Base-by-base conservation (phyloP, 768 basidiomycete species). In the Pleurotus platypus region DNA sequence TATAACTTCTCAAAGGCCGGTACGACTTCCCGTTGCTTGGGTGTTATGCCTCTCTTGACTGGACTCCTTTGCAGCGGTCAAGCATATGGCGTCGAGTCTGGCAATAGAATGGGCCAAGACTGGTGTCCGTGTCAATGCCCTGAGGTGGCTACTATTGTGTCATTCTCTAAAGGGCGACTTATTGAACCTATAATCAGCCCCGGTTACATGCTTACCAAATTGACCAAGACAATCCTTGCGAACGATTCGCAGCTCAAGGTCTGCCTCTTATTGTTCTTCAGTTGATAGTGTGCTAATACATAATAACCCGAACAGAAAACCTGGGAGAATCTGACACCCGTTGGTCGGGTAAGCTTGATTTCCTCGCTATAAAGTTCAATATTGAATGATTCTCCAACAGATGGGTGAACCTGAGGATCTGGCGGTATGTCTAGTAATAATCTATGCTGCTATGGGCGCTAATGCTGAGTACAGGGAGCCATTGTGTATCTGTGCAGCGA, bases 1-100 rank as follows among this genome's bases (percentile, higher is more conserved):
- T 98, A 98, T 71, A 98, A 98, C 71, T 90, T 92, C 7, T 95
- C 94, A 16, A 98, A 95, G 76, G 92, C 92, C 37, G 92, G 88
- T 86, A 63, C 64, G 78, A 20, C 11, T 12, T 9, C 9, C 18
- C 26, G 4, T 16, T 42, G 7, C 24, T 42, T 37, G 8, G 13
- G 27, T 5, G 38, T 42, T 2, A 7, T 42, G 7, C 43, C 43
- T 11, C 38, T 64, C 38, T 1, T 6, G 5, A 8, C 18, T 30
- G 7, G 30, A 9, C 30, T 13, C 46, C 24, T 46, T 45, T 39
- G 8, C 57, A 89, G 89, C 94, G 48, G 94, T 98, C 35, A 88
- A 89, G 63, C 95, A 98, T 66, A 92, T 98, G 92, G 93, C 93
- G 11, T 78, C 90, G 1, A 92, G 89, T 62, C 78, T 98, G 35